phyloP scores from a whole-genome alignment of 2,329 filamentous ascomycete species.

The Nigrospora osmanthi region DNA sequence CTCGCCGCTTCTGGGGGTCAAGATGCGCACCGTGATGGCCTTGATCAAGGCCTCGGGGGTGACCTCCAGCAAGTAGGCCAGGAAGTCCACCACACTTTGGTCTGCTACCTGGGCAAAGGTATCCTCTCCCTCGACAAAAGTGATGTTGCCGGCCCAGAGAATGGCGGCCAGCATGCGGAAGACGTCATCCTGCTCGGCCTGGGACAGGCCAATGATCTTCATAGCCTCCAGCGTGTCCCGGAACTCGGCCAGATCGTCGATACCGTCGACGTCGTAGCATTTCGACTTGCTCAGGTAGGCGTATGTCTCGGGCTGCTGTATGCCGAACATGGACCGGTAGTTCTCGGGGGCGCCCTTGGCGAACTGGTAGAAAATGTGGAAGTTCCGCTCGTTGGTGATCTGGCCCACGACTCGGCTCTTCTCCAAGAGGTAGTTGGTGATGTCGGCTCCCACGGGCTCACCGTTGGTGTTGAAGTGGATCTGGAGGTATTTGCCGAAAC shows the following conservation, averaged over 20 bases:
- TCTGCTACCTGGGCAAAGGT: slow-evolving; percentile 84
- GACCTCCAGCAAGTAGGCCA: slow-evolving; percentile 89
- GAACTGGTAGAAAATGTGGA: slow-evolving; percentile 99
- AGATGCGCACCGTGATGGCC: slow-evolving; percentile 80
- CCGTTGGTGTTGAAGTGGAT: slow-evolving; percentile 89
- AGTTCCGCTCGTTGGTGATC: slow-evolving; percentile 92
- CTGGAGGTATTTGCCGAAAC: slow-evolving; percentile 97
- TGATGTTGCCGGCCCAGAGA: slow-evolving; percentile 90
- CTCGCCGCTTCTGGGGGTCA: slow-evolving; percentile 61
- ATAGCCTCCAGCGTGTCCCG: slow-evolving; percentile 89
- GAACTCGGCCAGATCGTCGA: slow-evolving; percentile 86
- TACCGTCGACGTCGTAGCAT: slow-evolving; percentile 88
- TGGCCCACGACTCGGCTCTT: slow-evolving; percentile 93
- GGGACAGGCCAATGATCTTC: slow-evolving; percentile 82
- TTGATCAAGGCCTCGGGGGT: slow-evolving; percentile 73
- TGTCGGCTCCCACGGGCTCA: slow-evolving; percentile 91
- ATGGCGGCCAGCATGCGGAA: slow-evolving; percentile 91
- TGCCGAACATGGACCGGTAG: slow-evolving; percentile 80
- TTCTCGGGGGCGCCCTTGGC: slow-evolving; percentile 86
- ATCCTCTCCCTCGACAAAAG: slow-evolving; percentile 81
- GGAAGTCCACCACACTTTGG: slow-evolving; percentile 86
- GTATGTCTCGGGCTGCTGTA: slow-evolving; percentile 89
- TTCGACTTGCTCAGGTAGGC: slow-evolving; percentile 90
- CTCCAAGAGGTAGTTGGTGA: slow-evolving; percentile 95
- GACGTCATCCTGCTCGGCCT: slow-evolving; percentile 88